Percentiles rank a stretch among this genome's conserved stretches.
Evolutionary conservation across 2,329 filamentous ascomycete species (phyloP).

Genomic region (Chaetomium strumarium): DNA sequence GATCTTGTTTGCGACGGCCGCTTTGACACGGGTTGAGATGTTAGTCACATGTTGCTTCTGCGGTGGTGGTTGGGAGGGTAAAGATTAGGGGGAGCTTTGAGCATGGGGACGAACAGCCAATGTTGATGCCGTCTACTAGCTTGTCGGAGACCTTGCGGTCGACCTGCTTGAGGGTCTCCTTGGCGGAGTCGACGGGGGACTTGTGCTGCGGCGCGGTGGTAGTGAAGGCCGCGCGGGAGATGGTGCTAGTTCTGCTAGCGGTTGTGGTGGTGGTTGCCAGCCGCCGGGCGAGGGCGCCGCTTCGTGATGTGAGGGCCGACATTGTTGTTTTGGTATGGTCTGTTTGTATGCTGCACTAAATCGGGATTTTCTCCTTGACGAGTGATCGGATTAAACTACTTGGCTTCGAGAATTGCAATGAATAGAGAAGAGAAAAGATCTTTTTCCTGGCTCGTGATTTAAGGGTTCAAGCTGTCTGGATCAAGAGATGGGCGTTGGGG

Average conservation of each 20-base stretch:
- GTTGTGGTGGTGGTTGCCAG: constrained; percentile 34
- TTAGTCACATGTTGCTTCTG: too few species aligned
- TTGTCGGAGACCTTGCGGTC: constrained; percentile 57
- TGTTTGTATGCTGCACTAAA: constrained; percentile 1
- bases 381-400: neutral
- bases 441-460: neutral
- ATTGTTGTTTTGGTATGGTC: constrained; percentile 34
- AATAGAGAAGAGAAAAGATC: neutral
- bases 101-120: constrained; percentile 39
- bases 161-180: constrained; percentile 54
- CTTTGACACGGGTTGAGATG: constrained; percentile 25
- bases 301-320: constrained; percentile 48
- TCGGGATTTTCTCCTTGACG: neutral
- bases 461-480: neutral
- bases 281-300: constrained; percentile 39
- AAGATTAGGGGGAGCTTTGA: neutral
- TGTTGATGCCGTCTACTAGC: constrained; percentile 55
- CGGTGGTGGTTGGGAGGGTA: neutral
- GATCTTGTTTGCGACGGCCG: constrained; percentile 38
- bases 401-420: neutral
- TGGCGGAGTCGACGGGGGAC: constrained; percentile 48
- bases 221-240: constrained; percentile 44
- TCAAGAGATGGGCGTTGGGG: constrained; percentile 1
- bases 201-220: constrained; percentile 42
- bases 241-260: constrained; percentile 21